Percentiles rank a stretch among this genome's conserved stretches.
Conservation (phyloP, 1,284 basidiomycete species). For the Tylopilus sp. region DNA sequence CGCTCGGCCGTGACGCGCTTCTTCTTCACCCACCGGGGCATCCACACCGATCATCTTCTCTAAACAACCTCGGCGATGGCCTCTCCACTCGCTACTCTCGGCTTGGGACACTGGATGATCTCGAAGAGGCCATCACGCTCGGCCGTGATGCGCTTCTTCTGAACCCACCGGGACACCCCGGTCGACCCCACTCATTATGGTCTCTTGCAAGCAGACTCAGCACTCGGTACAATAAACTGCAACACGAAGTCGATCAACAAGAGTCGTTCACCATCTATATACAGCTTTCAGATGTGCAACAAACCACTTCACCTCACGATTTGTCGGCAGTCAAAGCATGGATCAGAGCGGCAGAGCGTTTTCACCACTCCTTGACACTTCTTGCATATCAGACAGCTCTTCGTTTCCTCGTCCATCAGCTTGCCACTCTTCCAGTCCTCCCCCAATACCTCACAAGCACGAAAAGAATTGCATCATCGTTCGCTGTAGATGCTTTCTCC, state of each 20-base stretch:
- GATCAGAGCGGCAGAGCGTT: slow-evolving; percentile 2
- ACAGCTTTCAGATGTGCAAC: not conserved
- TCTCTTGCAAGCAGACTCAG: not conserved
- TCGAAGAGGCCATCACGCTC: slow-evolving; percentile 3
- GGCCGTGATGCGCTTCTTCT: slow-evolving; percentile 1
- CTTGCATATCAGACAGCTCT: slow-evolving; percentile 13
- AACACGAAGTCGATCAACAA: not conserved
- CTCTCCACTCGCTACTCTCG: not conserved
- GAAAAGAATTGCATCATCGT: slow-evolving; percentile 10
- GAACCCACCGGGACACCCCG: slow-evolving; percentile 1
- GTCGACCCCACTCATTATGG: not conserved
- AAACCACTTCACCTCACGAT: not conserved
- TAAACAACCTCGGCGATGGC: not conserved
- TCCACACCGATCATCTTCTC: not conserved
- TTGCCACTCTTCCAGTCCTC: slow-evolving; percentile 9
- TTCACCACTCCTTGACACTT: slow-evolving; percentile 8
- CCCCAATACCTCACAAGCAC: slow-evolving; percentile 5
- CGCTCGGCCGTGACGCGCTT: not conserved
- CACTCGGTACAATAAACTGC: not conserved
- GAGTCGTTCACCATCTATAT: slow-evolving; percentile 7
- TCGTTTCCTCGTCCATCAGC: slow-evolving; percentile 6
- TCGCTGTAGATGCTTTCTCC: slow-evolving; percentile 8
- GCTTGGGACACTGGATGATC: not conserved
- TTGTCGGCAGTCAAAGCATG: slow-evolving; percentile 3
- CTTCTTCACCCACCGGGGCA: not conserved